A percentile compares a stretch with the other conserved stretches of the same genome.
phyloP scores from a whole-genome alignment of 2,329 filamentous ascomycete genomes.

The Pleomassaria siparia region DNA sequence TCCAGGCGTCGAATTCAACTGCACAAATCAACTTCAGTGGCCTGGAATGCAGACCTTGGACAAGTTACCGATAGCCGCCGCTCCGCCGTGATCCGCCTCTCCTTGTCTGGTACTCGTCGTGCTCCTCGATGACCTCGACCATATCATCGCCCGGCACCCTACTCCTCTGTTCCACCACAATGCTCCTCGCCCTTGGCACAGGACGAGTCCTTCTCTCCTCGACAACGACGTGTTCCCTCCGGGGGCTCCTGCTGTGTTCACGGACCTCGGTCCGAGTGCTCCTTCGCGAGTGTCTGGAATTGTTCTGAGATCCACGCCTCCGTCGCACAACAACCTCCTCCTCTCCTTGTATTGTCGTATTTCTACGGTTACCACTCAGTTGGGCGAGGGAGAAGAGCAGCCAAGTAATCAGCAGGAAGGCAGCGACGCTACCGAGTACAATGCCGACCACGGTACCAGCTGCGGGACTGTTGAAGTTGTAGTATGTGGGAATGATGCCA shows the following conservation, averaged over 20 bases:
- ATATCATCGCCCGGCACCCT: constrained; percentile 55
- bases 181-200: constrained; percentile 27
- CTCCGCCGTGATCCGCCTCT: constrained; percentile 42
- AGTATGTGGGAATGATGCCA: constrained; percentile 62
- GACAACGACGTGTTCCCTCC: constrained; percentile 41
- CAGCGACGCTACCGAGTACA: constrained; percentile 56
- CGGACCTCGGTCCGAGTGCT: constrained; percentile 38
- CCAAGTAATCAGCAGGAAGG: constrained; percentile 57
- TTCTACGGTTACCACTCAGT: constrained; percentile 34
- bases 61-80: constrained; percentile 53
- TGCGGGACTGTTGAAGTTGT: constrained; percentile 55
- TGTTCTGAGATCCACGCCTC: constrained; percentile 26
- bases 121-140: constrained; percentile 62
- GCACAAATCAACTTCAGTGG: too few relatives aligned
- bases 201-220: constrained; percentile 38
- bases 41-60: too few relatives aligned
- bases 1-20: too few relatives aligned
- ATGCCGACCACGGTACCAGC: constrained; percentile 64
- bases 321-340: constrained; percentile 60
- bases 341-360: constrained; percentile 46
- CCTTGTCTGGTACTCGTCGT: constrained; percentile 44
- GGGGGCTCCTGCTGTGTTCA: constrained; percentile 42
- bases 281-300: constrained; percentile 34
- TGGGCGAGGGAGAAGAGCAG: constrained; percentile 49
- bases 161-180: constrained; percentile 48